phyloP scores from a whole-genome alignment of 2,329 filamentous ascomycete genomes.

The Trichoderma arundinaceum region DNA sequence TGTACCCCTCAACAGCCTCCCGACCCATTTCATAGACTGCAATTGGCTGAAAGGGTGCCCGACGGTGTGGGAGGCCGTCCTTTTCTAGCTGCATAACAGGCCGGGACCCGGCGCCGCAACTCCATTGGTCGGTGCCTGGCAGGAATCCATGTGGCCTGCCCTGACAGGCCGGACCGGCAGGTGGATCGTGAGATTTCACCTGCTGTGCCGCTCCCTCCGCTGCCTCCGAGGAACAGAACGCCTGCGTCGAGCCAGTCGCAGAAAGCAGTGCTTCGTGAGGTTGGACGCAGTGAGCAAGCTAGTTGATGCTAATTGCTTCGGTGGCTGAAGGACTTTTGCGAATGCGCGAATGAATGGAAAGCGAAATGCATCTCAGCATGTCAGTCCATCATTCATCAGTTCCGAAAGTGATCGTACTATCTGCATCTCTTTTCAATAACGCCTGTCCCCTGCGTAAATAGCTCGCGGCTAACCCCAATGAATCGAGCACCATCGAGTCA shows the following conservation, averaged over 20 bases:
- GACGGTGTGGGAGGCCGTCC: slow-evolving; percentile 18
- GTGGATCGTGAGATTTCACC: slow-evolving; percentile 27
- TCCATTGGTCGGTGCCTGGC: slow-evolving; percentile 52
- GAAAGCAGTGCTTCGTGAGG: background rate
- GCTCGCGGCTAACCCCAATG: slow-evolving; percentile 5
- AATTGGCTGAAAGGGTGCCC: slow-evolving; percentile 13
- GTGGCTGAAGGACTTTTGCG: background rate
- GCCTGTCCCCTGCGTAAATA: slow-evolving; percentile 14
- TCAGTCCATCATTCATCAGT: background rate
- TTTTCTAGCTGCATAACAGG: slow-evolving; percentile 39
- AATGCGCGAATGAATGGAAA: background rate
- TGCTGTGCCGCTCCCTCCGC: slow-evolving; percentile 17
- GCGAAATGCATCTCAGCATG: background rate
- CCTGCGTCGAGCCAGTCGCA: slow-evolving; percentile 12
- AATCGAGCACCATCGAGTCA: slow-evolving; percentile 13
- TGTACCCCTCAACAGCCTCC: background rate
- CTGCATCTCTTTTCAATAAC: slow-evolving; percentile 1
- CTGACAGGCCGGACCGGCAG: slow-evolving; percentile 42
- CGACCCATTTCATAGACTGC: slow-evolving; percentile 5
- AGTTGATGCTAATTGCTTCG: background rate
- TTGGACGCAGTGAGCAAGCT: background rate
- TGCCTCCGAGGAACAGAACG: background rate
- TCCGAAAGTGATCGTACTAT: background rate
- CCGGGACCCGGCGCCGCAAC: slow-evolving; percentile 18
- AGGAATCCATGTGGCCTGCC: slow-evolving; percentile 48